A percentile compares a stretch with the other conserved stretches of the same genome.
These are phyloP conservation scores for Aspergillus sp. DNA, from an alignment of 2,329 filamentous ascomycete species.

Conservation along the genomic window DNA sequence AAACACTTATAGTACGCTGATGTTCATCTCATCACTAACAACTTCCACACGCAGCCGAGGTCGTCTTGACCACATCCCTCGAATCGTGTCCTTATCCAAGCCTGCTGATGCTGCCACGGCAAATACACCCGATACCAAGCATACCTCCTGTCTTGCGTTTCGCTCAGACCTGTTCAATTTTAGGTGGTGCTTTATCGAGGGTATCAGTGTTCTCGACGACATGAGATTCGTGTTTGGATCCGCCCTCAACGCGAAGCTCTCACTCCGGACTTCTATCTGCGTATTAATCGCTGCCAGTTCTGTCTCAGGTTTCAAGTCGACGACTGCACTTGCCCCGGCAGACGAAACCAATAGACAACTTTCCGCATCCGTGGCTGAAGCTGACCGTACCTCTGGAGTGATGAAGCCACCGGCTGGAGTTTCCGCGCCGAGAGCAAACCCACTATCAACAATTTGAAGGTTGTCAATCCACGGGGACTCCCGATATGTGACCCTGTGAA, in stretches of 20 bases:
- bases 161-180: no score
- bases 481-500: slow-evolving; percentile 12
- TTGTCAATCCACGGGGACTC: neutral
- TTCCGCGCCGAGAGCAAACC: slow-evolving; percentile 5
- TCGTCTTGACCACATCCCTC: slow-evolving; percentile 6
- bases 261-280: neutral
- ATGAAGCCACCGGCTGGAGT: neutral
- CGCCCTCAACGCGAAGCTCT: neutral
- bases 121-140: slow-evolving; percentile 7
- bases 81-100: neutral
- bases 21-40: neutral
- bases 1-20: neutral
- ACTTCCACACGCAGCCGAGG: neutral
- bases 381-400: neutral
- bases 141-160: neutral
- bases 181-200: neutral
- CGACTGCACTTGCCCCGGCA: slow-evolving; percentile 1
- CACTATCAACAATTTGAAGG: slow-evolving; percentile 3
- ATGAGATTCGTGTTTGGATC: slow-evolving; percentile 14
- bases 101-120: slow-evolving; percentile 5
- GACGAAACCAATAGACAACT: neutral
- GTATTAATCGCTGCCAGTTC: neutral
- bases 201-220: slow-evolving; percentile 4
- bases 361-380: neutral
- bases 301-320: neutral